Percentiles rank a stretch among this genome's conserved stretches.
These are phyloP conservation scores for Irineochytrium annulatum DNA, from an alignment of 192 early-diverging fungal genomes.

Conservation along the genomic window DNA sequence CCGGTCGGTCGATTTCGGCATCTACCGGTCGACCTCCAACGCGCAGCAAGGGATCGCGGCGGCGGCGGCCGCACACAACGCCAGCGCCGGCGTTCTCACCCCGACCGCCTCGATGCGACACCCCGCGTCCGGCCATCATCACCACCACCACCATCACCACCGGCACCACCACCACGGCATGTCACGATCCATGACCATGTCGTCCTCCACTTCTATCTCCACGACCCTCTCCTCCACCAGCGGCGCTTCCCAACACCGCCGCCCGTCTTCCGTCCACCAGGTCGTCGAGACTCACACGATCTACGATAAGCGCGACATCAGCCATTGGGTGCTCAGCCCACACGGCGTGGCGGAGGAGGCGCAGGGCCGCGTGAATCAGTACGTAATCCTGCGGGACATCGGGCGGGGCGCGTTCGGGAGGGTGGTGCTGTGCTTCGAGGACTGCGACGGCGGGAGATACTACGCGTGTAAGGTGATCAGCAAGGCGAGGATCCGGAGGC, in stretches of 20 bases:
- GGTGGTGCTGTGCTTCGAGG: slow-evolving; percentile 39
- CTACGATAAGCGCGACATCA: slow-evolving; percentile 20
- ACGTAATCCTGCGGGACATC: slow-evolving; percentile 48
- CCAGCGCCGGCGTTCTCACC: too few relatives aligned
- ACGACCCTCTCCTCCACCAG: not conserved
- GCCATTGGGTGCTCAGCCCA: slow-evolving; percentile 8
- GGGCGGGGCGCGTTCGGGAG: slow-evolving; percentile 52
- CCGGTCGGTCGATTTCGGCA: slow-evolving; percentile 24
- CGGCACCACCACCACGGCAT: not conserved
- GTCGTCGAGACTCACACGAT: slow-evolving; percentile 33
- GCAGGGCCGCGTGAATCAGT: slow-evolving; percentile 58
- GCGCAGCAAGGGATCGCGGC: not conserved
- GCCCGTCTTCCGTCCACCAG: too few relatives aligned
- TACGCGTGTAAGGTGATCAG: slow-evolving; percentile 62
- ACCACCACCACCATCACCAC: not conserved
- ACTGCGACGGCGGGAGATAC: slow-evolving; percentile 35
- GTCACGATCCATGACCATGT: not conserved
- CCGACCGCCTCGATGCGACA: too few relatives aligned
- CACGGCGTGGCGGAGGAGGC: slow-evolving; percentile 29
- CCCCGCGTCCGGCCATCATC: not conserved
- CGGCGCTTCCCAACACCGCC: not conserved
- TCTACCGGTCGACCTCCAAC: not conserved
- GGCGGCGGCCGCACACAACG: too few relatives aligned
- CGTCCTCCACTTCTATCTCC: not conserved
- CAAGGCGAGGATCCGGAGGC: slow-evolving; percentile 47